Evolutionary conservation across 345 rosid genomes (phyloP).

Genomic region (Mercurialis annua): DNA sequence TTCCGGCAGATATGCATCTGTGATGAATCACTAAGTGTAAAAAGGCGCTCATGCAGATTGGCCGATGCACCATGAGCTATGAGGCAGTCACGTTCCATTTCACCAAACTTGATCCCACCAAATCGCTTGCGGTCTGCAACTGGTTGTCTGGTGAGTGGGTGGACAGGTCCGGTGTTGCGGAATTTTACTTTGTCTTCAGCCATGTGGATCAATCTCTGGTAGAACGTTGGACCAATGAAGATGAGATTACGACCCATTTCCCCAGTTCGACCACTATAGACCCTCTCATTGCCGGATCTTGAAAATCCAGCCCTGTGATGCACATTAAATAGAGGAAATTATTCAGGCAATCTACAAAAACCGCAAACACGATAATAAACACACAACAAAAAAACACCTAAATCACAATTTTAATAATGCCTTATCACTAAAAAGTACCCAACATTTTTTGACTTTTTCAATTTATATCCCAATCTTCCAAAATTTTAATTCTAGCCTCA

Average conservation of each 20-base stretch:
- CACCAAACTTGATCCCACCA: constrained; percentile 88
- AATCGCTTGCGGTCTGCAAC: constrained; percentile 82
- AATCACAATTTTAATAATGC: neutral
- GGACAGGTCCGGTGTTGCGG: constrained; percentile 89
- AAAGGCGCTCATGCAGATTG: constrained; percentile 77
- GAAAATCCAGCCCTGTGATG: constrained; percentile 74
- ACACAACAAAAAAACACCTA: neutral
- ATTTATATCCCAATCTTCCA: too few relatives aligned
- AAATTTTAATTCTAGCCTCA: too few relatives aligned
- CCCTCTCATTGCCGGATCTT: constrained; percentile 84
- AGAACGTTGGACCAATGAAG: constrained; percentile 88
- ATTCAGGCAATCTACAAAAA: neutral
- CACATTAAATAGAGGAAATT: constrained; percentile 3
- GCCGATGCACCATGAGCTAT: constrained; percentile 84
- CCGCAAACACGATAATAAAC: neutral
- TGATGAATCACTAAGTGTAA: constrained; percentile 72
- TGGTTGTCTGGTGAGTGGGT: constrained; percentile 88
- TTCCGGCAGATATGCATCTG: constrained; percentile 69
- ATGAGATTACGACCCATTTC: constrained; percentile 66
- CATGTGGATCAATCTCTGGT: constrained; percentile 85
- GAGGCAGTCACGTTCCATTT: constrained; percentile 91
- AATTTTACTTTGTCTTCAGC: constrained; percentile 90
- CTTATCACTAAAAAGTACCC: too few relatives aligned
- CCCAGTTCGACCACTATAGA: constrained; percentile 73
- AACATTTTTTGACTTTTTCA: too few relatives aligned